Conservation (phyloP, 495 filamentous ascomycete species). For the Penicillium parvum region DNA sequence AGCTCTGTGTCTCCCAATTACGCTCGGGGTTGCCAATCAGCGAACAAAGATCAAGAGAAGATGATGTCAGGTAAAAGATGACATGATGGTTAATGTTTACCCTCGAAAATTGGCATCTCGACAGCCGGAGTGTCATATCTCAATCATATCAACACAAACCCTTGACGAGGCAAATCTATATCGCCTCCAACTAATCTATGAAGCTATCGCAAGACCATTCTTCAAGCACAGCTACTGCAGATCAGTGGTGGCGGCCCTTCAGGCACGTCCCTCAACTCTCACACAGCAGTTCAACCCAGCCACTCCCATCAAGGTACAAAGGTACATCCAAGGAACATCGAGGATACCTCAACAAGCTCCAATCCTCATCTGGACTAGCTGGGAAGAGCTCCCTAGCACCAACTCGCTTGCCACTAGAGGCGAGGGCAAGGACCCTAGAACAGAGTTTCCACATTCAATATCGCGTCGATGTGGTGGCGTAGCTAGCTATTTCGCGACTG, state of each 20-base stretch:
- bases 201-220: not conserved
- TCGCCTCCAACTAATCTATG: no score
- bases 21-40: no score
- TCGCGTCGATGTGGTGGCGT: no score
- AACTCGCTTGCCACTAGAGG: not conserved
- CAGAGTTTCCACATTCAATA: not conserved
- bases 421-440: not conserved
- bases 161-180: no score
- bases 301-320: not conserved
- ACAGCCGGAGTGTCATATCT: no score
- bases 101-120: no score
- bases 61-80: no score
- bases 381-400: not conserved
- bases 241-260: slow-evolving; percentile 24
- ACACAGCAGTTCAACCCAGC: not conserved
- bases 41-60: no score
- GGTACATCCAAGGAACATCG: slow-evolving; percentile 15
- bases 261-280: slow-evolving; percentile 14
- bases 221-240: not conserved
- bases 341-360: slow-evolving; percentile 10
- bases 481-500: not conserved
- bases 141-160: no score
- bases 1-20: no score
- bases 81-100: no score
- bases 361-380: slow-evolving; percentile 2